Base-by-base conservation (phyloP, 2,329 filamentous ascomycete genomes). In the Dactylellina haptotyla region DNA sequence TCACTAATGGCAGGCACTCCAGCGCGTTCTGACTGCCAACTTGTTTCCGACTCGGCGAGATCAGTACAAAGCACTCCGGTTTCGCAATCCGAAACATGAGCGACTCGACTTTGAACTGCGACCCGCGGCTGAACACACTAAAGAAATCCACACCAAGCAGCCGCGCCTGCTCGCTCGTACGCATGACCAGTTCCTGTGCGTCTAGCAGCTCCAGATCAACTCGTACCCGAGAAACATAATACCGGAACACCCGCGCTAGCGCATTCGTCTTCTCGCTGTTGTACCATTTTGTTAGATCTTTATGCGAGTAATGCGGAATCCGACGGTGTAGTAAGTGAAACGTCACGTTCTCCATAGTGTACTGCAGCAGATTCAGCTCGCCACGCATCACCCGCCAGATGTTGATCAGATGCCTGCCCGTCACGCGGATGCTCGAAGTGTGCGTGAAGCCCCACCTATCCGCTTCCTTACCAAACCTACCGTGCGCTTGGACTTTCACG, bases 11-110 rank as follows among this genome's bases (percentile, higher is more conserved):
- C 14, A 98, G 83, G 79, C 95, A 98, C 80, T 98, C 95, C 0
- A 98, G 84, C 0, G 95, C 93, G 79, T 98, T 98, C 79, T 99
- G 95, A 25, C 89, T 87, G 4, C 76, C 76, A 1, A 98, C 94
- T 80, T 99, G 95, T 80, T 93, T 94, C 75, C 89, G 87, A 80
- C 90, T 96, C 0, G 95, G 95, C 4, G 93, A 98, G 1, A 96
- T 87, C 0, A 99, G 85, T 5, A 98, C 84, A 78, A 95, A 96
- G 77, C 95, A 97, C 80, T 99, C 95, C 0, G 95, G 93, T 80
- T 99, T 99, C 45, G 95, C 94, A 77, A 99, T 97, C 45, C 95
- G 88, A 79, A 98, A 97, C 95, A 99, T 98, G 77, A 97, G 89
- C 0, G 94, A 97, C 81, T 99, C 95, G 41, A 99, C 95, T 80